phyloP scores from a whole-genome alignment of 2,329 filamentous ascomycete genomes.

The Trichoderma guizhouense region DNA sequence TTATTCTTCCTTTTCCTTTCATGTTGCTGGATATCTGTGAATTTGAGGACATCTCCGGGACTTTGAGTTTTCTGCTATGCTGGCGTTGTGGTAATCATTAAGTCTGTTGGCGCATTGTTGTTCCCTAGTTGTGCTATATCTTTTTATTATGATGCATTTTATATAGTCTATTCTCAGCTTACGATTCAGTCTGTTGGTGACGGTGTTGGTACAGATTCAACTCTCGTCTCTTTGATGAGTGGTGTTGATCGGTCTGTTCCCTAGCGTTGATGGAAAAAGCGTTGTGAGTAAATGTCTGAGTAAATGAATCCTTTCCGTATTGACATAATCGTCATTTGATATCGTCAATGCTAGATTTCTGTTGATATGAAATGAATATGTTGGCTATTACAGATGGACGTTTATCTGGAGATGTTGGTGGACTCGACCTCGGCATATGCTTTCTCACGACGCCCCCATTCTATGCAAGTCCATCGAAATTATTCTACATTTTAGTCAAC shows the following conservation, averaged over 20 bases:
- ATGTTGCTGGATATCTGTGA: not conserved
- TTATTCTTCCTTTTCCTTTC: not conserved
- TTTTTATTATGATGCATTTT: not conserved
- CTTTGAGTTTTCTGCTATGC: not conserved
- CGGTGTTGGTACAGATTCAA: not conserved
- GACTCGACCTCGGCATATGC: not conserved
- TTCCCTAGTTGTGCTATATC: not conserved
- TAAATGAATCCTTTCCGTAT: not conserved
- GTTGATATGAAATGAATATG: too few species aligned
- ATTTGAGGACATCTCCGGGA: not conserved
- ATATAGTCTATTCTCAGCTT: not conserved
- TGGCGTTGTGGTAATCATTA: not conserved
- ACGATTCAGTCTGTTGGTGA: not conserved
- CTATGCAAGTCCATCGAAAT: not conserved
- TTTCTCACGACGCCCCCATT: not conserved
- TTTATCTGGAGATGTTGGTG: not conserved
- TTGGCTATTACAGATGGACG: not conserved
- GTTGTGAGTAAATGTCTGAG: not conserved
- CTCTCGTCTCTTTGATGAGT: not conserved
- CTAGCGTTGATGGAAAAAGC: not conserved
- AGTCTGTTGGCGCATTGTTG: not conserved
- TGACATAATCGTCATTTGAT: not conserved
- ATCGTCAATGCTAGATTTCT: not conserved
- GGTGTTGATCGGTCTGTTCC: not conserved
- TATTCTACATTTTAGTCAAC: not conserved